A percentile compares a stretch with the other conserved stretches of the same genome.
Evolutionary conservation across 306 rosid species (phyloP).

Genomic region (Malus sieversii): DNA sequence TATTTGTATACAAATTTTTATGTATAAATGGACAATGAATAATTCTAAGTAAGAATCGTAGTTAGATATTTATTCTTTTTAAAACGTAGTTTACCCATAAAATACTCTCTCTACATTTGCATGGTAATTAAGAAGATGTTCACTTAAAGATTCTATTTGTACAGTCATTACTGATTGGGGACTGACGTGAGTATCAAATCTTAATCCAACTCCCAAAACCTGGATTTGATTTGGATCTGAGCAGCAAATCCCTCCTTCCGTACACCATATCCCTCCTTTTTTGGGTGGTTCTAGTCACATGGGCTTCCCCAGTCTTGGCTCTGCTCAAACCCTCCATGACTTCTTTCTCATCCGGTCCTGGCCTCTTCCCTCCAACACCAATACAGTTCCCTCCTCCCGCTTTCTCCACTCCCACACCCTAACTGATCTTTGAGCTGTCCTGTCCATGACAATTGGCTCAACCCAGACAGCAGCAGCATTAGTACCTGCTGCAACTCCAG

Average conservation of each 20-base stretch:
- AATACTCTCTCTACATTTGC: too few relatives aligned
- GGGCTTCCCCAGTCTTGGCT: slow-evolving; percentile 6
- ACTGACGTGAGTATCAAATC: not conserved
- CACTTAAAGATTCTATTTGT: not conserved
- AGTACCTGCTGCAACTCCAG: not conserved
- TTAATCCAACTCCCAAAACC: not conserved
- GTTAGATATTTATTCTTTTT: too few relatives aligned
- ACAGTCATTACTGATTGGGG: not conserved
- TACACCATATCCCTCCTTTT: not conserved
- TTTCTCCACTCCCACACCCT: not conserved
- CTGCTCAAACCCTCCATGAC: slow-evolving; percentile 24
- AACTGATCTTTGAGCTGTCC: not conserved
- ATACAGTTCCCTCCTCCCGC: slow-evolving; percentile 8
- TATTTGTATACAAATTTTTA: too few relatives aligned
- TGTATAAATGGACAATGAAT: too few relatives aligned
- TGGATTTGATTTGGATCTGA: not conserved
- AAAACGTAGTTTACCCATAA: too few relatives aligned
- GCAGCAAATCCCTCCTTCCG: not conserved
- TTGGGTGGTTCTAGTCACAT: not conserved
- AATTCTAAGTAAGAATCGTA: too few relatives aligned
- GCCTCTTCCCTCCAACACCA: slow-evolving; percentile 11
- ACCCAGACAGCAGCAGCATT: not conserved
- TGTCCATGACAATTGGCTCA: slow-evolving; percentile 4
- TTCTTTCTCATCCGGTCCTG: slow-evolving; percentile 17
- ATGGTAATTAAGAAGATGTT: too few relatives aligned